phyloP scores from a whole-genome alignment of 2,329 filamentous ascomycete genomes.

The Didymella arachidicola region DNA sequence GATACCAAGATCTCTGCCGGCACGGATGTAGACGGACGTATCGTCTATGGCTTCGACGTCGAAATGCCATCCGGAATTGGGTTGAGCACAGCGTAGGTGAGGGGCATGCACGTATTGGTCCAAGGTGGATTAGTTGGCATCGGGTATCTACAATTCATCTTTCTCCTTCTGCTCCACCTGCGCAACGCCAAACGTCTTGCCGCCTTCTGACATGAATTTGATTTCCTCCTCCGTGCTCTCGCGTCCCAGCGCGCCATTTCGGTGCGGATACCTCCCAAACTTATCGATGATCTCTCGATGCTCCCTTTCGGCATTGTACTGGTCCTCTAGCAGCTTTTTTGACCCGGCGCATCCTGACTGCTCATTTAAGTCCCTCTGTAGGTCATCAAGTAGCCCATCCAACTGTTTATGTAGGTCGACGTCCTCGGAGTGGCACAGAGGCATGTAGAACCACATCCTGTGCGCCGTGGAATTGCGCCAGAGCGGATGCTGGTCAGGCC shows the following conservation, averaged over 20 bases:
- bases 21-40: not conserved
- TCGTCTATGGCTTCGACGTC: not conserved
- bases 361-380: constrained; percentile 46
- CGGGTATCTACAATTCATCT: constrained; percentile 10
- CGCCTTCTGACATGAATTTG: constrained; percentile 58
- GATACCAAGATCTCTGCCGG: not conserved
- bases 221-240: constrained; percentile 59
- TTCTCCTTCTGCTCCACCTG: constrained; percentile 15
- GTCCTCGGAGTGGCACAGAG: constrained; percentile 67
- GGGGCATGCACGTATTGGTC: not conserved
- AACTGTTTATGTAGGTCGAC: constrained; percentile 55
- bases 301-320: constrained; percentile 52
- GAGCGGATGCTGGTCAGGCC: constrained; percentile 42
- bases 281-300: constrained; percentile 61
- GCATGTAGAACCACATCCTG: constrained; percentile 66
- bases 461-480: constrained; percentile 48
- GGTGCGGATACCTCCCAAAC: constrained; percentile 68
- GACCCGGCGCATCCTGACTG: constrained; percentile 39
- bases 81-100: not conserved
- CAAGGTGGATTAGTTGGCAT: not conserved
- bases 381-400: constrained; percentile 41
- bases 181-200: constrained; percentile 52
- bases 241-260: constrained; percentile 62
- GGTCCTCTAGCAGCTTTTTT: constrained; percentile 39
- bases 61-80: not conserved